A percentile compares a stretch with the other conserved stretches of the same genome.
Conservation (phyloP, 2,329 filamentous ascomycete genomes). For the Penicillium polonicum region DNA sequence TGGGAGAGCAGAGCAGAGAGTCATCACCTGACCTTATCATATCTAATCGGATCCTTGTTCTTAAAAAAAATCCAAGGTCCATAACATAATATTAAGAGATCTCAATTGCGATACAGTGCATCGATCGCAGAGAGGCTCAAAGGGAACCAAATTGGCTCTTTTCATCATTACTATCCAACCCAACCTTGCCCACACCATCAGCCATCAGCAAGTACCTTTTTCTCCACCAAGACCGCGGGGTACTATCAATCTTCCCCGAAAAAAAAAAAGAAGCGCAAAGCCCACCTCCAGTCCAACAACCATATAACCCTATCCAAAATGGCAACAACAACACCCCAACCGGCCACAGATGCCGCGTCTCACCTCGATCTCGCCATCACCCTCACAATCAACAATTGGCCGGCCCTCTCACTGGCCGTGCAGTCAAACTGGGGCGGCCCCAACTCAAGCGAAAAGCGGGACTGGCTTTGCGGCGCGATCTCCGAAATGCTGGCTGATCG, state of each 20-base stretch:
- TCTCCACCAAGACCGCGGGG: slow-evolving; percentile 13
- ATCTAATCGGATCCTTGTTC: slow-evolving; percentile 11
- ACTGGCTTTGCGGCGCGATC: slow-evolving; percentile 91
- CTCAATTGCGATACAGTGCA: not conserved
- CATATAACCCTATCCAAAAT: slow-evolving; percentile 15
- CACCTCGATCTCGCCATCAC: slow-evolving; percentile 85
- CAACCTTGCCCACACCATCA: not conserved
- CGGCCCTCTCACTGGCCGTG: slow-evolving; percentile 81
- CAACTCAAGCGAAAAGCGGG: slow-evolving; percentile 79
- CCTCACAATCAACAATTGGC: slow-evolving; percentile 82
- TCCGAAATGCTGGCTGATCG: slow-evolving; percentile 69
- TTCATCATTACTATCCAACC: not conserved
- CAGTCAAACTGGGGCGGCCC: slow-evolving; percentile 85
- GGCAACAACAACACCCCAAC: slow-evolving; percentile 19
- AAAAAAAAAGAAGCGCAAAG: slow-evolving; percentile 1
- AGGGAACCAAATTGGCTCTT: not conserved
- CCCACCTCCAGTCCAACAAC: not conserved
- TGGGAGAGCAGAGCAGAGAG: not conserved
- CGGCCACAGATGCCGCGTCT: slow-evolving; percentile 55
- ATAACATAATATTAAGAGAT: not conserved
- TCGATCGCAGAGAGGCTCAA: not conserved
- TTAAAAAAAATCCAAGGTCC: not conserved
- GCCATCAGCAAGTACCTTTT: not conserved
- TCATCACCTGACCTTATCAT: slow-evolving; percentile 12
- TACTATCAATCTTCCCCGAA: slow-evolving; percentile 3